A percentile compares a stretch with the other conserved stretches of the same genome.
Conservation (phyloP, 1,284 basidiomycete genomes). For the Trichosporon sp. region DNA sequence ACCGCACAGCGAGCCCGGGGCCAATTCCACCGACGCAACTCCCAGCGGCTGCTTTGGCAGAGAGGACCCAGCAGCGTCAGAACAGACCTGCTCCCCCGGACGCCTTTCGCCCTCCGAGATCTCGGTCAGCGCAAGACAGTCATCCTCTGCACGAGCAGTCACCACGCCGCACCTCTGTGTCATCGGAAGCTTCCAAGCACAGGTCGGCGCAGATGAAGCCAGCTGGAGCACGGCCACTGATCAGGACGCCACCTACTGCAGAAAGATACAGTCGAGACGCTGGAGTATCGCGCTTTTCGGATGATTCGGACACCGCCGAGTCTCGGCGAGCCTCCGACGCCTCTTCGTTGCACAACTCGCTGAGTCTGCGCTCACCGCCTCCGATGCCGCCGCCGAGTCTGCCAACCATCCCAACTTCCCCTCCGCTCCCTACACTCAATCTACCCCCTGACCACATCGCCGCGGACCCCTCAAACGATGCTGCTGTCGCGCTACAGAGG, state of each 20-base stretch:
- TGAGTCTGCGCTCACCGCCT: constrained; percentile 25
- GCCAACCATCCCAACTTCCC: background rate
- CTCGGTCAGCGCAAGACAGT: constrained; percentile 14
- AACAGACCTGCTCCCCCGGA: constrained; percentile 40
- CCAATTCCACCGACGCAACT: constrained; percentile 8
- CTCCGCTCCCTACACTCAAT: background rate
- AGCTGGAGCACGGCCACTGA: background rate
- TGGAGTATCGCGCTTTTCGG: constrained; percentile 33
- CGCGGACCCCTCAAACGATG: constrained; percentile 2
- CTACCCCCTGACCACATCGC: background rate
- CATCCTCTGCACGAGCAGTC: constrained; percentile 1
- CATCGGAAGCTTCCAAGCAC: background rate
- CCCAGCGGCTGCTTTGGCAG: constrained; percentile 28
- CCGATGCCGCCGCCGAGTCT: constrained; percentile 30
- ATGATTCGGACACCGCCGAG: constrained; percentile 31
- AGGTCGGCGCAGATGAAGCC: background rate
- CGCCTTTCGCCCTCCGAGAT: constrained; percentile 45
- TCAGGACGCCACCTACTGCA: background rate
- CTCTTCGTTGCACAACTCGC: constrained; percentile 13
- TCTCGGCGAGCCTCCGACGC: constrained; percentile 20
- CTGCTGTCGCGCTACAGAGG: constrained; percentile 59
- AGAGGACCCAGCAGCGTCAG: constrained; percentile 11
- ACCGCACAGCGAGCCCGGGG: constrained; percentile 16
- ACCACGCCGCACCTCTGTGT: background rate
- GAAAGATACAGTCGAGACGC: constrained; percentile 12